Evolutionary conservation across 345 rosid genomes (phyloP), one percentile per base, ranked within the genome.

Genomic region (Eucalyptus cloeziana): DNA sequence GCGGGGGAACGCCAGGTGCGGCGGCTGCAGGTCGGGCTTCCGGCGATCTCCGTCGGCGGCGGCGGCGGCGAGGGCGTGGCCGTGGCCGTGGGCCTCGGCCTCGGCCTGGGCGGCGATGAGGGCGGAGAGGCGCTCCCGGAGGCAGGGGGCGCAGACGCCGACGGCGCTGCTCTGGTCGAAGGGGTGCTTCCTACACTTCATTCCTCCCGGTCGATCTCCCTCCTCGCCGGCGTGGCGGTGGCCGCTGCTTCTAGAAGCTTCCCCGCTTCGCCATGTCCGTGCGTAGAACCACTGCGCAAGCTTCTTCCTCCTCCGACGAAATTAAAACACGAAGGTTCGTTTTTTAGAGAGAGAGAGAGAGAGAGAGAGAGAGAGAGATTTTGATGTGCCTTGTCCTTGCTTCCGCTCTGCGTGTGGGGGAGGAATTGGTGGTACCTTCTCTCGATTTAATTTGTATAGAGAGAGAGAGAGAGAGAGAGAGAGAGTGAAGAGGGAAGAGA

Each of bases 81-180:
- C 62, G 24, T 69, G 89, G 30, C 87, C 58, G 6, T 90, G 93
- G n/a, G 88, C 88, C 50, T 91, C 90, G 43, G 91, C 90, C 31
- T 91, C 93, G 50, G 93, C 89, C 89, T 93, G 95, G 14, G 95
- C 95, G 69, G 91, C 95, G 86, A 96, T 90, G 87, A 95, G 90
- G 3, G 86, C 88, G 17, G 90, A 24, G 43, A 98, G 97, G 40
- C 98, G 96, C 76, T 97, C 96, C 3, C 97, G 96, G 93, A 98
- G 99, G 90, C 99, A 98, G 56, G 99, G 91, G 88, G 99, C 95
- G 90, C 99, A 98, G 88, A 98, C 98, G 89, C 99, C 99, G 86
- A 90, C 95, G 91, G 87, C 87, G 93, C 96, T 93, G 90, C 94
- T 96, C 62, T 56, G 92, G 94, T 98, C 99, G 86, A 91, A 50